Percentiles rank a stretch among this genome's conserved stretches.
Conservation (phyloP, 176 grass and related monocot species). For the Saccharum officinarum region DNA sequence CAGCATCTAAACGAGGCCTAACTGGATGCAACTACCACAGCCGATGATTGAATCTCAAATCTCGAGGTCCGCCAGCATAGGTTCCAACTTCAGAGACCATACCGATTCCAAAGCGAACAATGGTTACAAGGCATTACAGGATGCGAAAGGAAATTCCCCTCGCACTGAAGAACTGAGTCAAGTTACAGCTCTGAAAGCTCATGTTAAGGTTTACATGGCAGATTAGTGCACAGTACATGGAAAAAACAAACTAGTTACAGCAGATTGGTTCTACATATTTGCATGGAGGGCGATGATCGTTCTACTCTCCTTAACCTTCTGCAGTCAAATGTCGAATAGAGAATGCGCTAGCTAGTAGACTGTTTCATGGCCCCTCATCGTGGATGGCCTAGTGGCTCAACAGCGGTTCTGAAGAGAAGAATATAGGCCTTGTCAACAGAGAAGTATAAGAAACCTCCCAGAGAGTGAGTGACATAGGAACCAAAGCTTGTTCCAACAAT, state of each 20-base stretch:
- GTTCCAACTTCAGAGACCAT: conserved; percentile 6
- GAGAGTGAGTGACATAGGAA: conserved; percentile 70
- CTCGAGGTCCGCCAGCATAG: not conserved
- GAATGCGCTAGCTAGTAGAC: conserved; percentile 14
- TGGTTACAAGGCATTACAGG: not conserved
- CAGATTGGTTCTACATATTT: conserved; percentile 51
- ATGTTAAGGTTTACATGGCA: conserved; percentile 21
- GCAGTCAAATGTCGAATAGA: conserved; percentile 31
- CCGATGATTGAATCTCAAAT: not conserved
- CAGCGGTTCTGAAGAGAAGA: conserved; percentile 74
- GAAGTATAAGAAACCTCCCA: conserved; percentile 73
- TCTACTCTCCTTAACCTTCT: conserved; percentile 39
- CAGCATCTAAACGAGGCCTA: too few relatives aligned
- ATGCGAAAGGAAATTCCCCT: not conserved
- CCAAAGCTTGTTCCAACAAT: conserved; percentile 79
- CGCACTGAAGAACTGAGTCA: not conserved
- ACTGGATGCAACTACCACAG: not conserved
- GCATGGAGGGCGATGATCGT: conserved; percentile 11
- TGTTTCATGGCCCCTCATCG: conserved; percentile 12
- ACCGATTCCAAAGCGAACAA: not conserved
- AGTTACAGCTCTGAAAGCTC: not conserved
- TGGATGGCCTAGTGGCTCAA: conserved; percentile 49
- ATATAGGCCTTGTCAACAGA: conserved; percentile 64
- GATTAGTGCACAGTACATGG: conserved; percentile 16
- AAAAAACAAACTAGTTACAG: conserved; percentile 32